phyloP scores from a whole-genome alignment of 2,329 filamentous ascomycete species.

The Colletotrichum sp. region DNA sequence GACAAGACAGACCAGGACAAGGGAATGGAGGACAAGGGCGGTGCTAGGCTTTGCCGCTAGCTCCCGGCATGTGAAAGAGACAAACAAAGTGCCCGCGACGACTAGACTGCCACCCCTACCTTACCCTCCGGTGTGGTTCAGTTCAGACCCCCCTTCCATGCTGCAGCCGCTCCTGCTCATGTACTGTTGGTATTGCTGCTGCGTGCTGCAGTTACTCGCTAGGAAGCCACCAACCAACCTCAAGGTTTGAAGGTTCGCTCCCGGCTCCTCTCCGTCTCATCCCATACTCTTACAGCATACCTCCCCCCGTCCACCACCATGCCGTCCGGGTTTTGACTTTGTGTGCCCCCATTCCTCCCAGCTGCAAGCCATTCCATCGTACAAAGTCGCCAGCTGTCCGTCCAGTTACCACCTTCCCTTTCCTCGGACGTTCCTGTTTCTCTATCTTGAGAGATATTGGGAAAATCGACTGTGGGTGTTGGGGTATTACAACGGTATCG shows the following conservation, averaged over 20 bases:
- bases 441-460: background rate
- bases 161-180: background rate
- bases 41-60: conserved; percentile 14
- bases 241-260: conserved; percentile 20
- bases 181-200: background rate
- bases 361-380: conserved; percentile 6
- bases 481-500: conserved; percentile 9
- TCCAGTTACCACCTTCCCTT: background rate
- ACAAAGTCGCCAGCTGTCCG: conserved; percentile 14
- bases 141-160: conserved; percentile 9
- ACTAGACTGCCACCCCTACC: background rate
- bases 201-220: background rate
- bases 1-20: conserved; percentile 9
- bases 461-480: conserved; percentile 4
- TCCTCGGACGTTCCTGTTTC: background rate
- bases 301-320: conserved; percentile 14
- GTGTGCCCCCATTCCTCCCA: conserved; percentile 6
- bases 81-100: conserved; percentile 1
- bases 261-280: conserved; percentile 22
- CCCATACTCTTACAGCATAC: conserved; percentile 19
- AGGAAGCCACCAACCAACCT: conserved; percentile 13
- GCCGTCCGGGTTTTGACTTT: conserved; percentile 15
- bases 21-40: conserved; percentile 6
- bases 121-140: background rate
- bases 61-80: conserved; percentile 16